Conservation (phyloP, 768 basidiomycete species). For the Tephrocybe sp. region DNA sequence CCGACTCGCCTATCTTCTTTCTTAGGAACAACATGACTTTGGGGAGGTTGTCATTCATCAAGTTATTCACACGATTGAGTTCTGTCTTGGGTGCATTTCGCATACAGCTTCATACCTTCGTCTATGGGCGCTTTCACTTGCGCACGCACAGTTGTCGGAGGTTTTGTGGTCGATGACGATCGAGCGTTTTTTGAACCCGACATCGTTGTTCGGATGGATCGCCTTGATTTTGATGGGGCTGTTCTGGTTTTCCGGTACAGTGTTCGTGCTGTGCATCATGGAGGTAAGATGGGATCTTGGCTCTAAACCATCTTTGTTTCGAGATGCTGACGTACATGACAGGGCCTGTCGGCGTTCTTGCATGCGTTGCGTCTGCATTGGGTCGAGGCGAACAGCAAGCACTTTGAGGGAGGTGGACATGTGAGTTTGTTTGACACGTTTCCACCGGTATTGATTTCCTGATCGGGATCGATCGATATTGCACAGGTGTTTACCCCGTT, state of each 20-base stretch:
- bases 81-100: constrained; percentile 97
- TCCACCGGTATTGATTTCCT: constrained; percentile 15
- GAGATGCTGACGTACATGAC: constrained; percentile 16
- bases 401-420: constrained; percentile 87
- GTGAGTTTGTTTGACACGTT: constrained; percentile 37
- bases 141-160: constrained; percentile 95
- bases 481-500: constrained; percentile 47
- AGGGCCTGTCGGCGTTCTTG: constrained; percentile 94
- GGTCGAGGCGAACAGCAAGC: constrained; percentile 98
- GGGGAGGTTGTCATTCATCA: constrained; percentile 96
- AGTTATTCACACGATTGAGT: constrained; percentile 98
- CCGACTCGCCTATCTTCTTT: constrained; percentile 1
- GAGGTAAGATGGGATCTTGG: constrained; percentile 47
- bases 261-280: constrained; percentile 87
- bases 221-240: constrained; percentile 45
- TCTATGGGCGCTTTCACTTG: constrained; percentile 96
- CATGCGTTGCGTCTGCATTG: constrained; percentile 96
- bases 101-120: constrained; percentile 94
- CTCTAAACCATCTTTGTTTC: constrained; percentile 8
- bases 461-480: constrained; percentile 12
- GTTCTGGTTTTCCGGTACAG: constrained; percentile 80
- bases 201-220: constrained; percentile 62
- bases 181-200: constrained; percentile 54
- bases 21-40: constrained; percentile 83
- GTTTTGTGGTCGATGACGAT: constrained; percentile 91